Conservation (phyloP, 805 yeast genomes). For the Metschnikowia santaceciliae region DNA sequence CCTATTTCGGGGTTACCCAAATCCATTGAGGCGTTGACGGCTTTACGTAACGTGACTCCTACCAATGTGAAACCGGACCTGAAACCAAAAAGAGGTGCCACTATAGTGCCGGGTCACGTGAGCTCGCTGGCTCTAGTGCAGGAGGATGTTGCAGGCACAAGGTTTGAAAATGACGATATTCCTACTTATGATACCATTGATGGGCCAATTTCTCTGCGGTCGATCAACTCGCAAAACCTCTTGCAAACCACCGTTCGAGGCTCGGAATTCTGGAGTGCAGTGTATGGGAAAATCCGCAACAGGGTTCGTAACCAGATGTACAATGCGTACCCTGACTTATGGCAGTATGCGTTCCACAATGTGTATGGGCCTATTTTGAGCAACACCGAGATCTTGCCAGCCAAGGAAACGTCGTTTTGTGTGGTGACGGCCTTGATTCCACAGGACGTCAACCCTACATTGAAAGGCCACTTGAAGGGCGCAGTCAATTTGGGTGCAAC, state of each 20-base stretch:
- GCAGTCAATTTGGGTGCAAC: slow-evolving; percentile 78
- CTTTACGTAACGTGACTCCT: slow-evolving; percentile 66
- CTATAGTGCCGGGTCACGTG: slow-evolving; percentile 32
- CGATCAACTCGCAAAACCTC: slow-evolving; percentile 27
- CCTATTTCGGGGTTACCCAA: slow-evolving; percentile 84
- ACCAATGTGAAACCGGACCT: slow-evolving; percentile 18
- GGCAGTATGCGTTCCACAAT: slow-evolving; percentile 65
- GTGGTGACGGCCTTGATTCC: slow-evolving; percentile 81
- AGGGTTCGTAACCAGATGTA: slow-evolving; percentile 66
- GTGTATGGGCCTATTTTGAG: slow-evolving; percentile 80
- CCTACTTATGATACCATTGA: slow-evolving; percentile 34
- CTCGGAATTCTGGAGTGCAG: slow-evolving; percentile 60
- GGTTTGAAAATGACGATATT: slow-evolving; percentile 23
- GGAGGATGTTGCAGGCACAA: slow-evolving; percentile 38
- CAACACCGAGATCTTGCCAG: slow-evolving; percentile 54
- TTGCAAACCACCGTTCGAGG: slow-evolving; percentile 47
- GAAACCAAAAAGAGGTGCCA: slow-evolving; percentile 26
- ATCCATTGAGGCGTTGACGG: slow-evolving; percentile 72
- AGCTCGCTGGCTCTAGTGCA: slow-evolving; percentile 35
- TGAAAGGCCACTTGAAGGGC: slow-evolving; percentile 87
- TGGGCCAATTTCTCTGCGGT: slow-evolving; percentile 34
- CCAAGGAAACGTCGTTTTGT: slow-evolving; percentile 71
- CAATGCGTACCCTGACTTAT: slow-evolving; percentile 80
- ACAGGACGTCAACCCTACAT: slow-evolving; percentile 89
- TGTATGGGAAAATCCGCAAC: slow-evolving; percentile 70